Percentiles rank a stretch among this genome's conserved stretches.
Evolutionary conservation across 2,329 filamentous ascomycete species (phyloP).

Genomic region (Colletotrichum abscissum): DNA sequence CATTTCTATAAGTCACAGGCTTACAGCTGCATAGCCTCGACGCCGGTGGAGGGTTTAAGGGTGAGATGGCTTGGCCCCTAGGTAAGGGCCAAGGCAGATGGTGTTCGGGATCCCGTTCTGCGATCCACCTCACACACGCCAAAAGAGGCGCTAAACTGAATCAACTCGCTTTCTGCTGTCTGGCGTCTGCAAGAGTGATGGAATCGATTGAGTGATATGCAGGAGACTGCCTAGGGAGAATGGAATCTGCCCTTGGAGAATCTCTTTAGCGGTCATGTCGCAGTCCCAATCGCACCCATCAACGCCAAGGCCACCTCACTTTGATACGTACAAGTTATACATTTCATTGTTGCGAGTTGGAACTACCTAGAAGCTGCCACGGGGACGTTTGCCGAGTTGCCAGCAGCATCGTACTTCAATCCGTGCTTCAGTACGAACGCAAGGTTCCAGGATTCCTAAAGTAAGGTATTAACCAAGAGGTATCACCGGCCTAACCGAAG

Average conservation of each 20-base stretch:
- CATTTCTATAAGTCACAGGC: background rate
- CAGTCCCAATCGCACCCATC: background rate
- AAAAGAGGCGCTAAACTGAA: constrained; percentile 25
- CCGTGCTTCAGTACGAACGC: background rate
- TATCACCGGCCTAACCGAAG: constrained; percentile 21
- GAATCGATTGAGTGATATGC: background rate
- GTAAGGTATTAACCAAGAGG: background rate
- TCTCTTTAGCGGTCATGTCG: constrained; percentile 5
- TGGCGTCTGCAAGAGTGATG: constrained; percentile 11
- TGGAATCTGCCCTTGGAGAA: background rate
- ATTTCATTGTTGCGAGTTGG: background rate
- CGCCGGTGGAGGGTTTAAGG: background rate
- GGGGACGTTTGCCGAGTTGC: constrained; percentile 13
- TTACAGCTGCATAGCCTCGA: background rate
- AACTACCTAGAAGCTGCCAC: background rate
- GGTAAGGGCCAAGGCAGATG: background rate
- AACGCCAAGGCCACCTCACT: constrained; percentile 15
- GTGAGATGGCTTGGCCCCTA: background rate
- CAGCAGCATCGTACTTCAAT: background rate
- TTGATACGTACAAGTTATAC: background rate
- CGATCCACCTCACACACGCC: constrained; percentile 23
- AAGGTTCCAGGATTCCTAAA: background rate
- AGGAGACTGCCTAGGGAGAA: background rate
- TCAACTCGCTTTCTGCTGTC: background rate
- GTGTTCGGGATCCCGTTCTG: constrained; percentile 7